Base-by-base conservation (phyloP, 306 rosid genomes). In the Fragaria vesca region DNA sequence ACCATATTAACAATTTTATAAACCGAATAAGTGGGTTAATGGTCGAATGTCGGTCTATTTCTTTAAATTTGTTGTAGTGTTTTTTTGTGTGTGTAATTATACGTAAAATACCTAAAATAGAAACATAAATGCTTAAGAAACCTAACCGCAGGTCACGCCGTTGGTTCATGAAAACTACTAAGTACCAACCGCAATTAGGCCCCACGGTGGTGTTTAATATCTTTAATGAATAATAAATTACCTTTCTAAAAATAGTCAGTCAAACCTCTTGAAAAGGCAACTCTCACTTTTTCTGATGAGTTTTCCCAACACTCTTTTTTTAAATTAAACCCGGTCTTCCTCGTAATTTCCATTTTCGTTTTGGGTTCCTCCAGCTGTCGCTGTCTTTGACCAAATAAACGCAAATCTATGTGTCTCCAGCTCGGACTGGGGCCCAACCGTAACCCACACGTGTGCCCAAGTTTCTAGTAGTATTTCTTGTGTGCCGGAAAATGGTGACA, bases 201-300 rank as follows among this genome's bases (percentile, higher is more conserved):
- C 69, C 38, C n/a, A 69, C 71, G 50, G 9, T 2, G 18, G 18
- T 57, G 63, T 21, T 8, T 55, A 16, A 42, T n/a, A 13, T 55
- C 12, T 2, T 2, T 55, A 16, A 42, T 36, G 3, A 74, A 10
- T 13, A 1, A 26, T 38, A 24, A 38, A 58, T 26, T 8, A 24
- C 20, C 43, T 26, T 24, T 8, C 16, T 1, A 1, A 24, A 24
- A 45, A 10, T 8, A 17, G 20, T 5, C 46, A 5, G 78, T 75
- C 78, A 62, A 48, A n/a, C 71, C 36, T 43, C 69, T 76, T n/a
- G 62, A 70, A 76, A 62, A 71, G 68, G 17, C 78, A 51, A 51
- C 75, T 42, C 75, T 55, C 71, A 70, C 79, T 21, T 1, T 45
- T 79, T 21, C 10, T 65, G 9, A 46, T 26, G 24, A 21, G 24